Base-by-base conservation (phyloP, 164 flowering plant species). In the Euptelea pleiosperma region DNA sequence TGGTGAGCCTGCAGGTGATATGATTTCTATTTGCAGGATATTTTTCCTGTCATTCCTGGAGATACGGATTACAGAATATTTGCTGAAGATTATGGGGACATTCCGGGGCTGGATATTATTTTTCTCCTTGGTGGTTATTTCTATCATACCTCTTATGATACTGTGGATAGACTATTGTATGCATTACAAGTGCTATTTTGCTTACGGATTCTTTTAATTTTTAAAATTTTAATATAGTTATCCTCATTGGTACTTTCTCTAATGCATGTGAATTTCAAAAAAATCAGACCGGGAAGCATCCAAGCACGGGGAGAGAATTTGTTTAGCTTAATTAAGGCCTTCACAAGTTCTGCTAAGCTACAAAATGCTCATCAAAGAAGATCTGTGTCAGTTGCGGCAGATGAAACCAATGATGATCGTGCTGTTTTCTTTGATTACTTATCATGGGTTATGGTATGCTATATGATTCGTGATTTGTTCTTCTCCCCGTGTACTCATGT, bases 251-350 rank as follows among this genome's bases (percentile, higher is more conserved):
- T 26, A 25, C 28, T 56, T 35, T 50, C 28, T 49, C 49, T 63
- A 12, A 30, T 61, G 53, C 35, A 14, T 48, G 56, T 41, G 28
- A 61, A 39, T 62, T 44, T 62, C 31, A 59, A n/a, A 52, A n/a
- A 36, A 60, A 57, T 43, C 68, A 93, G 99, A 77, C 96, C 97
- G 37, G 97, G 99, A 63, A 93, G 97, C 79, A 77, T 93, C 57
- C 97, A 93, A 85, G 97, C 97, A 64, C 96, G 99, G 33, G 99
- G 99, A 65, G 96, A 93, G 10, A 93, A 93, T 74, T 68, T 93
- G 72, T 70, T 85, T 58, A 84, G 84, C 52, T 22, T 88, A 54
- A 59, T 84, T 21, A 86, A 82, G 66, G 89, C 87, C 60, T 90
- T 93, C 57, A 57, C 89, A 36, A 83, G 62, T 66, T 93, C 99